Conservation (phyloP, 78 protist species). For the Dictyostelium citrinum region DNA sequence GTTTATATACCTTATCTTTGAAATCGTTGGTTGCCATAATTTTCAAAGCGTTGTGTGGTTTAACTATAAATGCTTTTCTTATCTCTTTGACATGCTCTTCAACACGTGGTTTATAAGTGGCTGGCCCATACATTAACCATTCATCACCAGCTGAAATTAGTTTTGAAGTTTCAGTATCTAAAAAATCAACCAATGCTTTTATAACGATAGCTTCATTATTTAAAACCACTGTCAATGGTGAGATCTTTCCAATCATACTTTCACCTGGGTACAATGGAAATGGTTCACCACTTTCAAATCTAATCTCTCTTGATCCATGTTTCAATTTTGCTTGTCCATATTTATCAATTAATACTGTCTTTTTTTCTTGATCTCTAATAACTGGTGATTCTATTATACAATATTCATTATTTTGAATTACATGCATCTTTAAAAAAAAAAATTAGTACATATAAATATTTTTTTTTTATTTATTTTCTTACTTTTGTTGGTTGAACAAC, state of each 20-base stretch:
- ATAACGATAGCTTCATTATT: constrained; percentile 76
- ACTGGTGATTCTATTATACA: constrained; percentile 77
- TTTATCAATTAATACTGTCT: constrained; percentile 5
- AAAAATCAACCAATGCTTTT: constrained; percentile 63
- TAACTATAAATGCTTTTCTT: constrained; percentile 20
- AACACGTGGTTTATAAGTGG: constrained; percentile 69
- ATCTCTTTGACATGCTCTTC: constrained; percentile 23
- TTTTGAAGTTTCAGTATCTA: neutral
- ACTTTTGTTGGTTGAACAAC: constrained; percentile 30
- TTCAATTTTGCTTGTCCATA: constrained; percentile 69
- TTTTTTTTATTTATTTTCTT: neutral
- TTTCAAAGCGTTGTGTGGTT: constrained; percentile 27
- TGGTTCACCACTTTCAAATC: constrained; percentile 61
- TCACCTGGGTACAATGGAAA: constrained; percentile 85
- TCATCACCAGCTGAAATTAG: constrained; percentile 77
- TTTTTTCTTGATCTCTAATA: neutral
- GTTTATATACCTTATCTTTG: neutral
- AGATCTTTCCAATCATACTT: constrained; percentile 21
- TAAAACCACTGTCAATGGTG: constrained; percentile 35
- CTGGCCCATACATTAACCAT: constrained; percentile 80
- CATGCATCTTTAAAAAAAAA: neutral
- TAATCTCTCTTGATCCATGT: constrained; percentile 81
- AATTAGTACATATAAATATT: neutral
- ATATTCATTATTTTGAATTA: constrained; percentile 65
- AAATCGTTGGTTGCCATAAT: constrained; percentile 20